Evolutionary conservation across 768 basidiomycete genomes (phyloP), one percentile per base, ranked within the genome.

Genomic region (Suillus alpinus): DNA sequence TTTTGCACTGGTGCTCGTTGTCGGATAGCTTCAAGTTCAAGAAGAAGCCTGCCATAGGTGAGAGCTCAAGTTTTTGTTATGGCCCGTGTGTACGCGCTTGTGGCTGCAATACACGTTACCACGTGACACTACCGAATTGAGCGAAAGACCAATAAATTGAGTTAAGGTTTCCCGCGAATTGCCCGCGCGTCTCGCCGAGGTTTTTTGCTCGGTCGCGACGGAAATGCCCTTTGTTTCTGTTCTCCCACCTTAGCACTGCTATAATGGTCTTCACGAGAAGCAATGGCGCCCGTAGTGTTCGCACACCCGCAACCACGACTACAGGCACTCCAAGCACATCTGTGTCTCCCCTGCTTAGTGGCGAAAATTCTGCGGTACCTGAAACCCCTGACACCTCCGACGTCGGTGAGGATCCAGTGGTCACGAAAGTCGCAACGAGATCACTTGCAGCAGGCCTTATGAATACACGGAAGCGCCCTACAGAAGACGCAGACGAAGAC

Each of bases 341-440:
- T 43, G 76, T 74, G 34, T 83, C 87, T 13, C 83, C 86, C 41
- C 63, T 81, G 29, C 79, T 85, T 65, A 86, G 83, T 65, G 73
- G 77, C 36, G 70, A 73, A 56, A 72, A 74, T 26, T 84, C 85
- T 36, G 74, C 75, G 44, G 73, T 79, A 67, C 69, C 71, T 34
- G 80, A 80, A 66, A 85, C 85, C 56, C 85, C 86, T 66, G 74
- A 74, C 44, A 86, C 84, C 34, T 87, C 86, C 29, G 75, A 75
- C 40, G 66, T 69, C 43, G 73, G 71, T 34, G 49, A 63, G 32
- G 56, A 56, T 52, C 52, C 53, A 39, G 14, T 26, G 10, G 10
- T 18, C 5, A 32, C 39, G 26, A 56, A 67, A 26, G 56, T 62
- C n/a, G 37, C 39, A 12, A 29, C 56, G 16, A 29, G 23, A 39